Base-by-base conservation (phyloP, 345 rosid species). In the Populus ilicifolia region DNA sequence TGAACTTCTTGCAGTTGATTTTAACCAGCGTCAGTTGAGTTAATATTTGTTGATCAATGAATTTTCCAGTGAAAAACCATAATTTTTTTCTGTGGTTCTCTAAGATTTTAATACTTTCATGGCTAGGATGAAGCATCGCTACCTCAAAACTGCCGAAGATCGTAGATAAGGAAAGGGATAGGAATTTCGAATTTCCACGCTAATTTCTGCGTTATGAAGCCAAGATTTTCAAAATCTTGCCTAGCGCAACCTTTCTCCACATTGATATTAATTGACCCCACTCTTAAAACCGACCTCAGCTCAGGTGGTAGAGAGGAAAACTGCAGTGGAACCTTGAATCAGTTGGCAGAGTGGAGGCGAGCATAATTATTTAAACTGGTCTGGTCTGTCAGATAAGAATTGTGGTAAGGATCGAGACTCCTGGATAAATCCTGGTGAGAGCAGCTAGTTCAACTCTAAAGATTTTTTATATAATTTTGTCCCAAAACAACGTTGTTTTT, bases 81-180 rank as follows among this genome's bases (percentile, higher is more conserved):
- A 1, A n/a, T 59, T 23, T 59, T n/a, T 5, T n/a, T 3, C 12
- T 9, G 23, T 10, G 29, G 6, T 23, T 3, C 29, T 59, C 5
- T 8, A 56, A 56, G 62, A n/a, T 10, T 54, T 21, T 1, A n/a
- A 12, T 3, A 23, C 23, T 54, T 54, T 54, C 61, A 21, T 20
- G 25, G 61, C 61, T 7, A 20, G 12, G 25, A 44, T 12, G 50
- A 44, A 44, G 50, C 50, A 44, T 44, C 50, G 17, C 50, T 44
- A 4, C 50, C 50, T 44, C 50, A 4, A 44, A 44, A 44, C 50
- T 44, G 14, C 29, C 29, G 5, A 56, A n/a, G 5, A n/a, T 29
- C 11, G 27, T 0, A 1, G 1, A 3, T 14, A 0, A 56, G 11
- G n/a, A 10, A n/a, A 3, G 23, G n/a, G 13, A n/a, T 0, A n/a